Evolutionary conservation across 2,329 filamentous ascomycete genomes (phyloP), one percentile per base, ranked within the genome.

Genomic region (Colletotrichum higginsianum): DNA sequence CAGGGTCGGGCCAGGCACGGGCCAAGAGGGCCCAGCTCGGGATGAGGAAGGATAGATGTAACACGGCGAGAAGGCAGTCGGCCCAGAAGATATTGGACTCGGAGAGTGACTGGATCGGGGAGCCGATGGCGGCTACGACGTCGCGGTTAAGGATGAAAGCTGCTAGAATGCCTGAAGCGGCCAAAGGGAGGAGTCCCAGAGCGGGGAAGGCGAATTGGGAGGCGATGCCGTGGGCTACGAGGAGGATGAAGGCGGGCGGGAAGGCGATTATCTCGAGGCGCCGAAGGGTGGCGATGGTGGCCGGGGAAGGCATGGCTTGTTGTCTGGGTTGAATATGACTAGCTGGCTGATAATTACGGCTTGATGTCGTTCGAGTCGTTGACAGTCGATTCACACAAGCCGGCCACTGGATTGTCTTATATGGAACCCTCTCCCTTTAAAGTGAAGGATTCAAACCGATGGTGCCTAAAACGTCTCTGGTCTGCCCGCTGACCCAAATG

Each of bases 191-290:
- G 30, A 75, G 58, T 11, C 74, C 75, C 2, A 76, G 50, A 9
- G 74, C 74, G 18, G 74, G 75, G 21, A 76, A 75, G 5, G 68
- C 57, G 9, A 26, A 35, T 9, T 57, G 40, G 15, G 68, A 52
- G n/a, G 42, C 50, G 8, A 75, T 40, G 11, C 69, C 69, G 44
- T 72, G 69, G 26, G 66, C 66, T 8, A 72, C 40, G 40, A 72
- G 65, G 16, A 72, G 52, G 16, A 68, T 64, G 38, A 72, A 61
- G 16, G 65, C 69, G 2, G 66, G 58, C 1, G 58, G 57, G 35
- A 76, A 76, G 7, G 66, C 26, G 44, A 76, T 46, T 12, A 82
- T 75, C 57, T 79, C 81, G 61, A 68, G 61, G 42, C 66, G 60
- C 9, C 68, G 69, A 26, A 74, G 21, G 23, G 56, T 30, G 15